phyloP scores from a whole-genome alignment of 2,329 filamentous ascomycete genomes.

The Scolecobasidium constrictum region DNA sequence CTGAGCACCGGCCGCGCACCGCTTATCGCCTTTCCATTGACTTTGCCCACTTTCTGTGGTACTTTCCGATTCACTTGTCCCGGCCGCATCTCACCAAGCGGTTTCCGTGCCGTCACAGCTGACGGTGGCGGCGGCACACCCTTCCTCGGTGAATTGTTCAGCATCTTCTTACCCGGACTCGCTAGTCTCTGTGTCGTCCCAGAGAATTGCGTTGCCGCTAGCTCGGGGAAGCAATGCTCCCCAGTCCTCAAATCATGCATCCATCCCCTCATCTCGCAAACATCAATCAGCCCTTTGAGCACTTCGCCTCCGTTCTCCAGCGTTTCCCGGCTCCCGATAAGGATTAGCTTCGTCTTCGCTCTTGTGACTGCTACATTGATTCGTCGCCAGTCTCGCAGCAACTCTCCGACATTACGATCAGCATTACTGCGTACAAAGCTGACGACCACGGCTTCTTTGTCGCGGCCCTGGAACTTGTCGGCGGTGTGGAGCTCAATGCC shows the following conservation, averaged over 20 bases:
- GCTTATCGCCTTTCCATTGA: constrained; percentile 44
- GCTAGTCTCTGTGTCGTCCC: constrained; percentile 11
- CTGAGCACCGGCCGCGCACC: constrained; percentile 58
- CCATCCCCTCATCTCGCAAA: constrained; percentile 76
- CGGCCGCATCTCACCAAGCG: neutral
- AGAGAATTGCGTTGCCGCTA: constrained; percentile 38
- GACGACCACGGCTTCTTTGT: constrained; percentile 87
- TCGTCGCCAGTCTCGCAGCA: constrained; percentile 81
- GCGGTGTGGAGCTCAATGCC: constrained; percentile 91
- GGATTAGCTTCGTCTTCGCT: constrained; percentile 81
- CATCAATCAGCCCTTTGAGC: constrained; percentile 59
- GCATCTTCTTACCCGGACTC: constrained; percentile 23
- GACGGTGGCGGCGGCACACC: neutral
- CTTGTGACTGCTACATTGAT: constrained; percentile 95
- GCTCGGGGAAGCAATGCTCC: constrained; percentile 56
- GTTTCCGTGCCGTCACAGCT: neutral
- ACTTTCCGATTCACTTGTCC: constrained; percentile 24
- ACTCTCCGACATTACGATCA: constrained; percentile 70
- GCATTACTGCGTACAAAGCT: constrained; percentile 84
- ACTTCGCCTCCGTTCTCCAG: constrained; percentile 57
- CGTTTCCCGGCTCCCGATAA: constrained; percentile 73
- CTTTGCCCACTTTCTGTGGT: constrained; percentile 51
- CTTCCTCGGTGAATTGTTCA: constrained; percentile 20
- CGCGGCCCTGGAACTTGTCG: constrained; percentile 90
- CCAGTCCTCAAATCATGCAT: constrained; percentile 58